These are phyloP conservation scores for Rhodotorula diobovata DNA, from an alignment of 768 basidiomycete genomes.

Conservation along the genomic window DNA sequence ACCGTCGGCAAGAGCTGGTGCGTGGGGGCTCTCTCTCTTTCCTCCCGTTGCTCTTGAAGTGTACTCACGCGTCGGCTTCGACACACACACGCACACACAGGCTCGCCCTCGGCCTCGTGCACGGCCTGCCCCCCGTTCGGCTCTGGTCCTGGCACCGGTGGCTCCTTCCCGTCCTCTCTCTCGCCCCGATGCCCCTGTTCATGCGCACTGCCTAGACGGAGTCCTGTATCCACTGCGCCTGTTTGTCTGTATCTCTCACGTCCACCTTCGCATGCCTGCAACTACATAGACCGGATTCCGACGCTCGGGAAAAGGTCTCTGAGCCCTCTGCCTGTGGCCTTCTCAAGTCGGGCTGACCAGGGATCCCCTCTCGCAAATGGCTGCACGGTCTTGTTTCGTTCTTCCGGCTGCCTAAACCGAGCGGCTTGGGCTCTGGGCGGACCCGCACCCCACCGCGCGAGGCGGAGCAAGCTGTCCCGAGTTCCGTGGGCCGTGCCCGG, in stretches of 20 bases:
- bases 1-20: conserved; percentile 22
- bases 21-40: background rate
- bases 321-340: too few species aligned
- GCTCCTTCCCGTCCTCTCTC: conserved; percentile 2
- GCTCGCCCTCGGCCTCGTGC: conserved; percentile 28
- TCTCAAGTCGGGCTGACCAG: too few species aligned
- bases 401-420: too few species aligned
- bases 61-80: background rate
- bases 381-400: too few species aligned
- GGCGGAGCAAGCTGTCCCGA: too few species aligned
- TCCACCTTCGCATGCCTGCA: too few species aligned
- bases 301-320: too few species aligned
- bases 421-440: too few species aligned
- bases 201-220: background rate
- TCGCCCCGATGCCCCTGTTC: conserved; percentile 12
- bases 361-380: too few species aligned
- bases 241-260: background rate
- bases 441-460: too few species aligned
- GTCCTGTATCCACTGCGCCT: background rate
- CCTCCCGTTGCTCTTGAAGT: background rate
- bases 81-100: background rate
- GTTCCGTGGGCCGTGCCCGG: too few species aligned
- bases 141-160: conserved; percentile 24
- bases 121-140: conserved; percentile 18
- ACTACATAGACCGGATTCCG: too few species aligned